These are phyloP conservation scores for Globisporangium mamillatum DNA, from an alignment of 352 stramenopile genomes.

Conservation along the genomic window DNA sequence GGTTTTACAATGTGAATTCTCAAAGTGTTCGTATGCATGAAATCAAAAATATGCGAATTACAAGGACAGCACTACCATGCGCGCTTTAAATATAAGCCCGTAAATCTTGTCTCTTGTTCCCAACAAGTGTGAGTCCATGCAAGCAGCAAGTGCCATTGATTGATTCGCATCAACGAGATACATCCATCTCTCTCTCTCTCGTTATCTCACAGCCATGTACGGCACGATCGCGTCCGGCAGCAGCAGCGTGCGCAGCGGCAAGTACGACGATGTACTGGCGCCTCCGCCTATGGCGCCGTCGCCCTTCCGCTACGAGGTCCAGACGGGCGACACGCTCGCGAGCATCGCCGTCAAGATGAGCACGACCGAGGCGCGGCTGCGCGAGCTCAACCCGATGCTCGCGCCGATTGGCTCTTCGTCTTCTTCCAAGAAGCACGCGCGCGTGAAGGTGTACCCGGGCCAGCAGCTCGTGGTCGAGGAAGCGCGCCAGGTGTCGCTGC, in stretches of 20 bases:
- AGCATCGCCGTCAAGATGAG: slow-evolving; percentile 62
- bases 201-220: slow-evolving; percentile 33
- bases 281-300: slow-evolving; percentile 35
- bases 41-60: not conserved
- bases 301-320: slow-evolving; percentile 73
- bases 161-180: slow-evolving; percentile 1
- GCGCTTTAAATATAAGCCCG: not conserved
- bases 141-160: slow-evolving; percentile 3
- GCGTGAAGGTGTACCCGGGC: slow-evolving; percentile 62
- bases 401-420: slow-evolving; percentile 13
- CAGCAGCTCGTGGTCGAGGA: slow-evolving; percentile 80
- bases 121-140: not conserved
- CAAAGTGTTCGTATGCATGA: not conserved
- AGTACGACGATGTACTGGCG: slow-evolving; percentile 14
- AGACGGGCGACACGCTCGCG: slow-evolving; percentile 57
- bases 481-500: slow-evolving; percentile 59
- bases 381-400: slow-evolving; percentile 71
- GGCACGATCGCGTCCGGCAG: slow-evolving; percentile 35
- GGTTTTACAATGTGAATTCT: not conserved
- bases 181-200: not conserved
- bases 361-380: slow-evolving; percentile 51
- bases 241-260: slow-evolving; percentile 23
- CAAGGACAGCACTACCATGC: not conserved
- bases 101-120: slow-evolving; percentile 14
- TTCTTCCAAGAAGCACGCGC: slow-evolving; percentile 27